A percentile compares a stretch with the other conserved stretches of the same genome.
Evolutionary conservation across 257 asterid genomes (phyloP).

Genomic region (Plantago elongata): DNA sequence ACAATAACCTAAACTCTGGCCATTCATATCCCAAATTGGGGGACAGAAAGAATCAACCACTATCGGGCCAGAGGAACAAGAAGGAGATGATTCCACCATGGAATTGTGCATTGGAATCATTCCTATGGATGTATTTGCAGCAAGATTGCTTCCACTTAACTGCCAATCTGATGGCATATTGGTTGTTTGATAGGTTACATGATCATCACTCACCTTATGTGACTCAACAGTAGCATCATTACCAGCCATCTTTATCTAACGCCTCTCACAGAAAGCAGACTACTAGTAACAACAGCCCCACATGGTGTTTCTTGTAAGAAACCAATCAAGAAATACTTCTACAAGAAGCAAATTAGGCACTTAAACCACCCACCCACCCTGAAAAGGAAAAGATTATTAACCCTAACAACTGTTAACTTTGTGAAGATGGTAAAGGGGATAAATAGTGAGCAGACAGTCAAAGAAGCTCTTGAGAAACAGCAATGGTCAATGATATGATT

Average conservation of each 20-base stretch:
- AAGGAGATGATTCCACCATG: constrained; percentile 34
- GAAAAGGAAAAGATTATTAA: constrained; percentile 1
- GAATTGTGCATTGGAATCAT: constrained; percentile 39
- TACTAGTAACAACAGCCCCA: neutral
- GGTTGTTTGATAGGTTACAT: constrained; percentile 38
- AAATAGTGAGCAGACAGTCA: neutral
- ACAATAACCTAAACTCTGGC: constrained; percentile 50
- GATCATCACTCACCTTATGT: constrained; percentile 40
- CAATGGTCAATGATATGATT: constrained; percentile 14
- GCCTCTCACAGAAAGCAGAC: neutral
- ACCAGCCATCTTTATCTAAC: constrained; percentile 41
- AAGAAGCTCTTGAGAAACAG: constrained; percentile 2
- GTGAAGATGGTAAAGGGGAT: too few relatives aligned
- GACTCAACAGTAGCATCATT: constrained; percentile 40
- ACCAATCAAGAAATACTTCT: constrained; percentile 22
- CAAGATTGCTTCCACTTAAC: constrained; percentile 36
- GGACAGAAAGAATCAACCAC: constrained; percentile 47
- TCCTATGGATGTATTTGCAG: constrained; percentile 40
- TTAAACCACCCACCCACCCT: constrained; percentile 10
- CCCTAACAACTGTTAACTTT: neutral
- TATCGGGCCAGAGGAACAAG: constrained; percentile 42
- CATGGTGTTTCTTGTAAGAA: constrained; percentile 9
- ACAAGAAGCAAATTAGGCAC: constrained; percentile 17
- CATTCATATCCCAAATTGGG: constrained; percentile 56
- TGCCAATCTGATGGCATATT: constrained; percentile 61